Evolutionary conservation across 148 eudicot genomes (phyloP), one percentile per base, ranked within the genome.

Genomic region (Dysphania ambrosioides): DNA sequence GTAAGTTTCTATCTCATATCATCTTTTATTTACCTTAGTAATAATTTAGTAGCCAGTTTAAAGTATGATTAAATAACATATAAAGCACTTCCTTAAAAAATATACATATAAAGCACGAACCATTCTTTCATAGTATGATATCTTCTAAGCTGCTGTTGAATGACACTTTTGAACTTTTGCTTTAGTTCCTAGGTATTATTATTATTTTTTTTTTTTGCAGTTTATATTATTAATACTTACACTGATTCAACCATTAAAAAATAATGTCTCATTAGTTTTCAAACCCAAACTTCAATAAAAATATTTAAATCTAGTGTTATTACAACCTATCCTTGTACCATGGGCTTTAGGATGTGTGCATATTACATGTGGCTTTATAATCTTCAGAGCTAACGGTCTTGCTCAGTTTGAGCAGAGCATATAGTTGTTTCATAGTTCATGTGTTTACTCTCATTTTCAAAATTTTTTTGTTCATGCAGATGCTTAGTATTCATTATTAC

Each of bases 401-500:
- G 26, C 12, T 32, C 34, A 73, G 23, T 12, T 71, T 38, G 30
- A 75, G 9, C 26, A 30, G 57, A 38, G 31, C 36, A 38, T 27
- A 30, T 51, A 26, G 30, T 38, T 56, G 38, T 16, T 19, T 68
- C 21, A 26, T 44, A 32, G 68, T 26, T 83, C 12, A 8, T 18
- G 15, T 72, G 35, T 40, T 47, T 49, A 23, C 47, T 75, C 56
- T 32, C 21, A 10, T n/a, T 36, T 11, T 18, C 15, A 0, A 26
- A 40, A 16, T 9, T 38, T 32, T 56, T 4, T 65, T 81, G 79
- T 72, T 70, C 75, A 74, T 47, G 71, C 90, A 94, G 97, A 94
- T 94, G 97, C 85, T 94, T 82, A 74, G 89, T 38, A 88, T 94
- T 73, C 97, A 94, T 71, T 94, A 91, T 85, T 94, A 94, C 82